Conservation (phyloP, 2,329 filamentous ascomycete species). For the Fusarium odoratissimum region DNA sequence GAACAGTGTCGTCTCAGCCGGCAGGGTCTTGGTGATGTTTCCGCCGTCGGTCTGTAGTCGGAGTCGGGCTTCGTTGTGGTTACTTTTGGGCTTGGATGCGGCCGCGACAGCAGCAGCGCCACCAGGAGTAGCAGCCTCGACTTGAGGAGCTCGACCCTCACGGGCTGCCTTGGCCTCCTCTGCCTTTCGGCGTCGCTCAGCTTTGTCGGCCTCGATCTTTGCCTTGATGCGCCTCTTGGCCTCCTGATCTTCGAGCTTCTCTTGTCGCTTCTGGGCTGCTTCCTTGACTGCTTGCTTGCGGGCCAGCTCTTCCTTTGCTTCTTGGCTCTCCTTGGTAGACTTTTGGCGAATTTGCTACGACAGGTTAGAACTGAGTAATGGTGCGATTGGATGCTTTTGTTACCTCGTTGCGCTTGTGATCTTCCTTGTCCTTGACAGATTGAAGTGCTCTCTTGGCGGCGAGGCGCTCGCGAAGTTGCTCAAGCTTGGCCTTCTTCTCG, state of each 20-base stretch:
- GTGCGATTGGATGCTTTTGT: neutral
- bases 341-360: slow-evolving; percentile 80
- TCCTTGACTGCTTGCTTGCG: slow-evolving; percentile 94
- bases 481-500: slow-evolving; percentile 84
- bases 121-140: slow-evolving; percentile 58
- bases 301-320: slow-evolving; percentile 87
- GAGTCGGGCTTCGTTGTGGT: slow-evolving; percentile 84
- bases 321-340: slow-evolving; percentile 87
- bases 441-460: slow-evolving; percentile 77
- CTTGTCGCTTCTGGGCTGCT: slow-evolving; percentile 83
- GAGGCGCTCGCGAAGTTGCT: slow-evolving; percentile 78
- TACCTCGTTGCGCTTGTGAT: slow-evolving; percentile 87
- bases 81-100: slow-evolving; percentile 70
- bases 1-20: slow-evolving; percentile 90
- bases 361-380: neutral
- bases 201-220: slow-evolving; percentile 95
- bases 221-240: slow-evolving; percentile 91
- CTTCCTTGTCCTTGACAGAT: slow-evolving; percentile 79
- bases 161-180: slow-evolving; percentile 87
- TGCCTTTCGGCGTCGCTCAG: slow-evolving; percentile 84
- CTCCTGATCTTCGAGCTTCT: slow-evolving; percentile 86
- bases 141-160: slow-evolving; percentile 73
- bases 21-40: slow-evolving; percentile 87
- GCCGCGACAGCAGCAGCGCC: slow-evolving; percentile 61
- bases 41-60: slow-evolving; percentile 80